These are phyloP conservation scores for Collybia nuda DNA, from an alignment of 768 basidiomycete genomes.

Conservation along the genomic window DNA sequence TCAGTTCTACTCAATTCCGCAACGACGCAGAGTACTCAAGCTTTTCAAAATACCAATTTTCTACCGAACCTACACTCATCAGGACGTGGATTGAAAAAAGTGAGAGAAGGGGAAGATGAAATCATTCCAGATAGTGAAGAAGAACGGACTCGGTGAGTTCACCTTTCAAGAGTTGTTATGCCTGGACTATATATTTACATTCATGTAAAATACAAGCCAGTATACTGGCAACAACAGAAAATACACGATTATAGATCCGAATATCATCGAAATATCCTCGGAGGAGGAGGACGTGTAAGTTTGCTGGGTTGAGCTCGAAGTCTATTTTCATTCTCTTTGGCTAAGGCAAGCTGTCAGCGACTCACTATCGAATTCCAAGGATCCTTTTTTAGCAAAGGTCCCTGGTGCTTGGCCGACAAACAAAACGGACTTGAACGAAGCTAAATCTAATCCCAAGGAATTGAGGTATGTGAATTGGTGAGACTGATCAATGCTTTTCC, in stretches of 20 bases:
- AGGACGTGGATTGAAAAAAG: not conserved
- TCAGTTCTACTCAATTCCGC: constrained; percentile 3
- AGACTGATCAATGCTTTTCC: not conserved
- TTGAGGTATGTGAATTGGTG: too few species aligned
- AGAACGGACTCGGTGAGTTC: constrained; percentile 33
- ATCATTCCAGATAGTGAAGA: constrained; percentile 52
- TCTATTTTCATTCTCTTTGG: not conserved
- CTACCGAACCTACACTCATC: not conserved
- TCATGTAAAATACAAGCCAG: too few species aligned
- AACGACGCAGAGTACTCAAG: not conserved
- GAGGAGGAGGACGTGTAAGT: constrained; percentile 39
- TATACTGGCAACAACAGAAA: not conserved
- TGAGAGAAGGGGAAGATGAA: constrained; percentile 18
- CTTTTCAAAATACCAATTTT: too few species aligned
- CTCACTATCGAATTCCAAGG: not conserved
- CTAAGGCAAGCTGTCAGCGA: not conserved
- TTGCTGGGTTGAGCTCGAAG: not conserved
- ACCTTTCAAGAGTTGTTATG: not conserved
- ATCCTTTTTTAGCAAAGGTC: constrained; percentile 5
- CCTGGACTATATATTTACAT: not conserved
- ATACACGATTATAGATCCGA: constrained; percentile 6
- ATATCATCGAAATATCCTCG: constrained; percentile 59
- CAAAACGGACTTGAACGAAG: not conserved
- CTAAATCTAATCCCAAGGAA: too few species aligned
- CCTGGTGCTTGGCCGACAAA: constrained; percentile 9